Evolutionary conservation across 148 eudicot species (phyloP), one percentile per base, ranked within the genome.

Genomic region (Fallopia convolvulus): DNA sequence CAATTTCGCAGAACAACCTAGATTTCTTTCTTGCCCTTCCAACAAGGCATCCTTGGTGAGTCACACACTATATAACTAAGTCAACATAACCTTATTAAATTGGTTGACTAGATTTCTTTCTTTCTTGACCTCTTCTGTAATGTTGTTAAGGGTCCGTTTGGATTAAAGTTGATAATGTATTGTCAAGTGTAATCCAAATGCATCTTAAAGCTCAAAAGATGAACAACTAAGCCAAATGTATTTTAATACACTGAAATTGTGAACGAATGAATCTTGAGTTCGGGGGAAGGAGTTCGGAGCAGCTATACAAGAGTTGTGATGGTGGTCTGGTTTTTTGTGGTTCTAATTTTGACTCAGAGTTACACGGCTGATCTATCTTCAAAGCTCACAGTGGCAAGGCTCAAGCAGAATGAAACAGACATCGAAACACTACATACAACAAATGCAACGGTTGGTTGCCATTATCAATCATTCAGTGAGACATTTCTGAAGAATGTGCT

Each of bases 331-430:
- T 53, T 83, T 5, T 81, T 86, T 33, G 49, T 83, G n/a, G 82
- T 74, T 26, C 5, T 86, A 86, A 36, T 80, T 12, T 23, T 86
- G 18, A 77, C 80, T 0, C 74, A 66, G 68, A 83, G 86, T 55
- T 83, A 81, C 73, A 77, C 80, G 3, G 88, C 88, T 7, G 81
- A 75, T 49, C 81, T 86, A n/a, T 40, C 88, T 6, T 86, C 88
- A 58, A 81, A 81, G 81, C 84, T 86, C 32, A 86, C 86, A 1
- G 42, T 68, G 21, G 83, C 70, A 11, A 74, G 75, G 49, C 78
- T 81, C 20, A 78, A 74, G 36, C n/a, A 58, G 58, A 74, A 77
- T 18, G 10, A 74, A 30, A 75, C 76, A 20, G 79, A 78, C 63
- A 36, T 75, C 0, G 83, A 77, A 75, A 78, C 73, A 30, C 36